Percentiles rank a stretch among this genome's conserved stretches.
Conservation (phyloP, 2,329 filamentous ascomycete species). For the Aurifilum marmelostoma region DNA sequence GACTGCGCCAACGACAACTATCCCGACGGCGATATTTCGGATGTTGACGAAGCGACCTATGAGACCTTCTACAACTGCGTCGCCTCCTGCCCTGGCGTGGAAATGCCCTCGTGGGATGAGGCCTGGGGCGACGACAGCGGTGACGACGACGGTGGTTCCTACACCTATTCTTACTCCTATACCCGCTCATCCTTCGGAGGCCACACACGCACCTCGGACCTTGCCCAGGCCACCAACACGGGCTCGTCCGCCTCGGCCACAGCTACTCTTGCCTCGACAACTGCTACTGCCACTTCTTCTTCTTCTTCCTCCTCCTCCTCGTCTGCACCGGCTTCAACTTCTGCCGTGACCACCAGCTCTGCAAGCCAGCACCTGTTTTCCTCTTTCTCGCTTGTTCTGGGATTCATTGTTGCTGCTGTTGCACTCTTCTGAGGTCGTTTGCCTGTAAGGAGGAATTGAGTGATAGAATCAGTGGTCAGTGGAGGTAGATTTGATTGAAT, state of each 20-base stretch:
- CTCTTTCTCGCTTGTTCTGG: background rate
- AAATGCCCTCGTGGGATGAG: constrained; percentile 2
- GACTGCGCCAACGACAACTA: constrained; percentile 26
- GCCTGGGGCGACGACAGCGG: constrained; percentile 17
- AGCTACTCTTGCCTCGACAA: background rate
- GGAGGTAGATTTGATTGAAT: background rate
- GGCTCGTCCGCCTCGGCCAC: background rate
- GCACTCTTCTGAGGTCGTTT: background rate
- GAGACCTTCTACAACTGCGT: constrained; percentile 10
- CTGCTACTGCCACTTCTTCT: background rate
- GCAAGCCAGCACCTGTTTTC: background rate
- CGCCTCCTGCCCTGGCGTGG: constrained; percentile 4
- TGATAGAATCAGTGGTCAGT: background rate
- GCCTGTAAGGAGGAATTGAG: background rate
- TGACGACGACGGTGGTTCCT: background rate
- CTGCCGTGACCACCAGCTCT: background rate
- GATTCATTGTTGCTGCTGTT: background rate
- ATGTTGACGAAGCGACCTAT: background rate
- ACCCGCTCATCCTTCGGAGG: background rate
- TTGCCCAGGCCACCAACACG: constrained; percentile 8
- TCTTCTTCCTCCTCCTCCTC: no score
- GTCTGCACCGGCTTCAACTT: background rate
- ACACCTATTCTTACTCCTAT: no score
- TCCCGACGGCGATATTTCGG: background rate
- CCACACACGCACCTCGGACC: background rate